Percentiles rank a stretch among this genome's conserved stretches.
Conservation (phyloP, 2,329 filamentous ascomycete genomes). For the Cercospora brassicicola region DNA sequence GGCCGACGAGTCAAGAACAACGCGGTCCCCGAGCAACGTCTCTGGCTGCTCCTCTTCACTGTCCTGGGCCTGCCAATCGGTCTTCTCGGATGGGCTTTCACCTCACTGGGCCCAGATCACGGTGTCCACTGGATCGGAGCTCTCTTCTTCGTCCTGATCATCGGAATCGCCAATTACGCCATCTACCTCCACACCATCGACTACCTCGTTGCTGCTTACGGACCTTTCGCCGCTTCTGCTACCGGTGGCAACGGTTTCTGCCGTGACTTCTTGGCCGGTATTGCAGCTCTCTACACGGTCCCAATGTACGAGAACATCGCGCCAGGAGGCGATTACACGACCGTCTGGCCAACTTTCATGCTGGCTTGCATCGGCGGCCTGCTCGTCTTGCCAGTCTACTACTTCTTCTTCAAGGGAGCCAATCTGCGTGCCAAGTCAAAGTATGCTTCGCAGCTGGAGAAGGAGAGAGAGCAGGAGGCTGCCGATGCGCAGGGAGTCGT, state of each 20-base stretch:
- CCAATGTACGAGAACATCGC: slow-evolving; percentile 47
- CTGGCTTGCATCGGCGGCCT: slow-evolving; percentile 54
- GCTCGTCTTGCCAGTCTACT: slow-evolving; percentile 56
- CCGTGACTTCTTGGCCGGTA: slow-evolving; percentile 70
- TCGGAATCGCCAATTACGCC: slow-evolving; percentile 66
- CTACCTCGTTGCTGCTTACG: slow-evolving; percentile 74
- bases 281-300: slow-evolving; percentile 66
- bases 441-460: slow-evolving; percentile 49
- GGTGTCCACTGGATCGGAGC: slow-evolving; percentile 66
- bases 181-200: slow-evolving; percentile 40
- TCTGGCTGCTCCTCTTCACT: slow-evolving; percentile 64
- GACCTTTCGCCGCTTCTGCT: slow-evolving; percentile 70
- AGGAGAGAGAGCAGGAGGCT: slow-evolving; percentile 33
- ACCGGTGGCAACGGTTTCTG: slow-evolving; percentile 75
- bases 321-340: slow-evolving; percentile 29
- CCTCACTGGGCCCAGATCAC: slow-evolving; percentile 58
- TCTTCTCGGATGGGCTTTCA: slow-evolving; percentile 70
- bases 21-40: slow-evolving; percentile 63
- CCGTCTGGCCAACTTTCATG: slow-evolving; percentile 55
- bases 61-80: slow-evolving; percentile 64
- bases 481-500: not conserved
- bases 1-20: slow-evolving; percentile 47
- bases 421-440: slow-evolving; percentile 49
- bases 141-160: slow-evolving; percentile 63
- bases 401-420: slow-evolving; percentile 52